Base-by-base conservation (phyloP, 495 filamentous ascomycete species). In the Lepraria neglecta region DNA sequence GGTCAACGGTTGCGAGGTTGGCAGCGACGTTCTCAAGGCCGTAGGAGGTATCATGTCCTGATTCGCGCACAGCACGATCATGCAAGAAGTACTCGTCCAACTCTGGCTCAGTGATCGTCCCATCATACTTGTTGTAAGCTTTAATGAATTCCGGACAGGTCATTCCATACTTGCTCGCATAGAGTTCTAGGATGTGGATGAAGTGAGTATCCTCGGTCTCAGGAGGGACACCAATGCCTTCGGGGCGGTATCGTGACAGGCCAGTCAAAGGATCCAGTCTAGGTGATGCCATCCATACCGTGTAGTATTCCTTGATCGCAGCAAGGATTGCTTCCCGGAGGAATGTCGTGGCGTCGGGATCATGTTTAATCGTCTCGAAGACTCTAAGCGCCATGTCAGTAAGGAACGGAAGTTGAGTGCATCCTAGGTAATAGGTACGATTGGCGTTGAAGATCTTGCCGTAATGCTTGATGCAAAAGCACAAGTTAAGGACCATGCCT, bases 361-460 rank as follows among this genome's bases (percentile, higher is more conserved):
- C 87, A 63, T 86, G 82, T 74, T 87, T 87, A 64, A 96, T 98
- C 61, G 84, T 84, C 58, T 96, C 89, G 68, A 90, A 97, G 6
- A 94, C 89, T 30, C 89, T 84, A 43, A 97, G 77, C 6, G 92
- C 90, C 91, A 98, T 97, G 73, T 97, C 94, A 28, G 94, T 97
- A 54, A 98, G 77, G 76, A 98, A 97, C 17, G 92, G 94, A 3
- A 94, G 94, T 72, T 98, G 94, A 0, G 94, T 94, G 45, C 94
- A 85, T 56, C 82, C 85, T 44, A 97, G 84, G 68, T 97, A 97
- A 78, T 98, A 98, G 10, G 91, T 87, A 46, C 94, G 85, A 31
- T 92, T 98, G 33, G 94, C 94, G 72, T 97, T 98, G 63, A 97
- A 84, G 62, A 97, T 94, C 76, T 96, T 98, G 56, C 89, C 92